Base-by-base conservation (phyloP, 768 basidiomycete genomes). In the Boletales sp. region DNA sequence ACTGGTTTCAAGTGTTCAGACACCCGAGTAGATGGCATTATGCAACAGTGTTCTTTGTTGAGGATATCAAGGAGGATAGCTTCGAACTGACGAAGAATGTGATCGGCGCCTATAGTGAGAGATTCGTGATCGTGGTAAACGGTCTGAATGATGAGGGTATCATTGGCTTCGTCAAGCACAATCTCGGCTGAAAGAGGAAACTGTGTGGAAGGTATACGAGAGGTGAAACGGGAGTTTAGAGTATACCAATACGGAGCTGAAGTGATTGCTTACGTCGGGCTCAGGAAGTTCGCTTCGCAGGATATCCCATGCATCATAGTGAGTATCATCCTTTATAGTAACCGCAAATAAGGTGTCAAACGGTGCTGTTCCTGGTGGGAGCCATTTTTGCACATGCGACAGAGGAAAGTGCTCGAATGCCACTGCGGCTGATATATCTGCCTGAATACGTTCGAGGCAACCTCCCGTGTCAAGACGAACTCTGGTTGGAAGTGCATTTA, bases 331-430 rank as follows among this genome's bases (percentile, higher is more conserved):
- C 47, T 62, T 57, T 39, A 56, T n/a, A 6, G 49, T 63, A 30
- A 69, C 58, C 1, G 65, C 68, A 43, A 69, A 70, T 32, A 70
- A 38, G 27, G 64, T 60, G 35, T 69, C 68, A 38, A 69, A 64
- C 18, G 69, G 51, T 9, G 50, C 41, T 8, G 43, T 50, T 11
- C 54, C 57, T 12, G 59, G 61, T 11, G 56, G 48, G 37, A 70
- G 49, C 68, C 65, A 70, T 24, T 57, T 58, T 47, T 70, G 67
- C 15, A 69, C 59, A 4, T 53, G 56, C 40, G 62, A 58, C n/a
- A 69, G 57, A 18, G 68, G 52, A 19, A 69, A 45, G 40, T 66
- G 59, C 51, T 69, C 68, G 46, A 61, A 70, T 27, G 60, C 59
- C 47, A 58, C 55, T 13, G 56, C 55, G 0, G 55, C 55, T 5